These are phyloP conservation scores for Gossypium ekmanianum DNA, from an alignment of 345 rosid genomes.

Conservation along the genomic window DNA sequence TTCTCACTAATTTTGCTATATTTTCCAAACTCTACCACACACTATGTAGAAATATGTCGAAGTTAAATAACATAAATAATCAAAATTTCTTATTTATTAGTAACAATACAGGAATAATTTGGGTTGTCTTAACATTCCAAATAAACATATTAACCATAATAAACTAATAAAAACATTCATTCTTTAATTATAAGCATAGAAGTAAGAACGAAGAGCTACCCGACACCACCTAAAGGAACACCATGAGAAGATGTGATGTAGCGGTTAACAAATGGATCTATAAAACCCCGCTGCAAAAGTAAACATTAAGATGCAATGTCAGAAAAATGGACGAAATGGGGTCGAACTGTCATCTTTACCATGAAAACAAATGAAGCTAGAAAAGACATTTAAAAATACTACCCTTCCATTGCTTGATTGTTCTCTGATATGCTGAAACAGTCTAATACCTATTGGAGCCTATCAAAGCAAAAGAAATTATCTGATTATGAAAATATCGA, in stretches of 20 bases:
- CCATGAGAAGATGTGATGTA: conserved; percentile 56
- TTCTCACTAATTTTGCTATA: neutral
- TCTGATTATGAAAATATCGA: neutral
- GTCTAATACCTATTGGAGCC: conserved; percentile 83
- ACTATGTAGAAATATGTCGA: neutral
- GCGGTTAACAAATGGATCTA: conserved; percentile 66
- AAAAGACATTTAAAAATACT: conserved; percentile 14
- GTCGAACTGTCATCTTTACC: neutral
- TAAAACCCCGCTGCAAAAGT: conserved; percentile 42
- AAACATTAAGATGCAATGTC: conserved; percentile 7
- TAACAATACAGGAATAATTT: neutral
- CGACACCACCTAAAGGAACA: conserved; percentile 81
- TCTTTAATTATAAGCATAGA: neutral
- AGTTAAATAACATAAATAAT: neutral
- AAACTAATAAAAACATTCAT: neutral
- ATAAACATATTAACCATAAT: neutral
- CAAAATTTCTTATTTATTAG: neutral
- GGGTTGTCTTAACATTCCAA: conserved; percentile 3
- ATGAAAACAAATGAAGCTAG: conserved; percentile 6
- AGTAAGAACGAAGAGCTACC: conserved; percentile 42
- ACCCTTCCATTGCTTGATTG: conserved; percentile 68
- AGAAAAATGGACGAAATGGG: neutral
- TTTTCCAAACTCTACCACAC: neutral
- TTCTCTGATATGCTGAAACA: conserved; percentile 52
- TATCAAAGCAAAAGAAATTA: conserved; percentile 28